phyloP scores from a whole-genome alignment of 75 land plant species.

The Sequoia sempervirens region DNA sequence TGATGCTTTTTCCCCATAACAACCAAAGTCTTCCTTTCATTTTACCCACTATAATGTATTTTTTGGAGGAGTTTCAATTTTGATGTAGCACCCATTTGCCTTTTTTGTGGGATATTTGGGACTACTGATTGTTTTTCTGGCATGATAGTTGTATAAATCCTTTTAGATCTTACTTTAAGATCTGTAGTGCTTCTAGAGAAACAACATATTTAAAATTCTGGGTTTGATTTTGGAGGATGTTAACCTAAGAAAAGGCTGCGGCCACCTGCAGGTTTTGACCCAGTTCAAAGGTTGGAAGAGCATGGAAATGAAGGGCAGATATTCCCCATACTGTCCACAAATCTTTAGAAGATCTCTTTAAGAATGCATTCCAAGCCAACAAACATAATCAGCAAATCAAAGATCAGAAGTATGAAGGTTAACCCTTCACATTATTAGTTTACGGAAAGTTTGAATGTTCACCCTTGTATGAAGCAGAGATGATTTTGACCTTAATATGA shows the following conservation, averaged over 20 bases:
- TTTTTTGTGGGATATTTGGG: no score
- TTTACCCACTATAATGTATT: no score
- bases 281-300: no score
- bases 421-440: background rate
- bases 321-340: no score
- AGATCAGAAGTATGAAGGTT: background rate
- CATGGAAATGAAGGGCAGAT: background rate
- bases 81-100: no score
- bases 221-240: background rate
- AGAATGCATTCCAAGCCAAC: no score
- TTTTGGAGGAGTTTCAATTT: no score
- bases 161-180: background rate
- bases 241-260: background rate
- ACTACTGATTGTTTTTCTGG: no score
- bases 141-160: background rate
- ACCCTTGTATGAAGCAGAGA: background rate
- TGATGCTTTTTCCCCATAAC: no score
- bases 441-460: background rate
- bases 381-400: no score
- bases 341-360: no score
- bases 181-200: background rate
- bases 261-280: background rate
- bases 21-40: no score
- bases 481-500: background rate
- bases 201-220: background rate